Evolutionary conservation across 1,139 yeast species (phyloP), one percentile per base, ranked within the genome.

Genomic region (Hanseniaspora sp.): DNA sequence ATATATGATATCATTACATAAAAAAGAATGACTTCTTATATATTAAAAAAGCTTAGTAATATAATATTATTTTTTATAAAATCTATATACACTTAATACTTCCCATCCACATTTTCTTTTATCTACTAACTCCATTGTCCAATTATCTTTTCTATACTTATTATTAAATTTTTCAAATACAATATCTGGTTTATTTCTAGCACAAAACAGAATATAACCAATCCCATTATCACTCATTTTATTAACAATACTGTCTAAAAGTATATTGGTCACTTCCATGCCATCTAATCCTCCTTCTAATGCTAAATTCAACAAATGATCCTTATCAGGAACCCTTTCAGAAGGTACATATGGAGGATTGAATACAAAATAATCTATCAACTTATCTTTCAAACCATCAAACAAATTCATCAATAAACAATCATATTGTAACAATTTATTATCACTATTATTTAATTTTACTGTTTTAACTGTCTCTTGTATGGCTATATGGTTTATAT

Each of bases 281-380:
- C 98, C 98, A 61, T 84, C 83, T 13, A 72, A 71, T 0, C 98
- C 98, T 0, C 98, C 98, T 31, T 84, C 74, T 30, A 92, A 73
- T 0, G 97, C 97, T 59, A 90, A 70, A 63, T 90, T 96, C 2
- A 92, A 71, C 96, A 96, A 88, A 5, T 71, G 67, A 18, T 74
- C 72, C 9, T 38, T 17, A 0, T 55, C 59, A 0, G 96, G 96
- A 0, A 83, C 76, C 2, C 69, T 71, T 56, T 80, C 86, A 2
- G 92, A 86, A 0, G 98, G 97, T 1, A 92, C 98, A 64, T 92
- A 92, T 0, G 98, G 98, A 1, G 98, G 97, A 63, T 92, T 92
- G 69, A 90, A 92, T 0, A 92, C 73, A 29, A 92, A 69, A 1
- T 88, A 58, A 63, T 92, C 97, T 0, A 87, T 74, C 1, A 69